Evolutionary conservation across 495 filamentous ascomycete genomes (phyloP).

Genomic region (Hapsidospora chrysogenum): DNA sequence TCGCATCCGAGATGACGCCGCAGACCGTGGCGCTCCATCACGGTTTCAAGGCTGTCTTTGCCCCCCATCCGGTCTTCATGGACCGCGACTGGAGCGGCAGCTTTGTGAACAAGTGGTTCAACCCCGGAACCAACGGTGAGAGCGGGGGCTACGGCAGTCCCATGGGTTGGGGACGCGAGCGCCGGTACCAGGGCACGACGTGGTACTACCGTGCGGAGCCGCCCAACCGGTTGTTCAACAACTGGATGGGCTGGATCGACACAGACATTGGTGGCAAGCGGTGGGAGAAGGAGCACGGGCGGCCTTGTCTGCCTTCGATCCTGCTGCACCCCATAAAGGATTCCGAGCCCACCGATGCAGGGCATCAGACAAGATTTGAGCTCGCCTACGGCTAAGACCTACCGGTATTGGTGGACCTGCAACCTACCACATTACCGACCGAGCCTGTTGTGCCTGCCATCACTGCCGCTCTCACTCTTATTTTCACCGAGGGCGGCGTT

Average conservation of each 20-base stretch:
- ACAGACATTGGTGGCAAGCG: constrained; percentile 28
- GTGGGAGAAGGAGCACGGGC: constrained; percentile 34
- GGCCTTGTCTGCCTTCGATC: constrained; percentile 38
- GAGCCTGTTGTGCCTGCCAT: no score
- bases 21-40: constrained; percentile 48
- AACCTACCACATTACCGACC: no score
- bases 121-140: constrained; percentile 33
- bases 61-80: constrained; percentile 54
- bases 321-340: constrained; percentile 39
- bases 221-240: constrained; percentile 39
- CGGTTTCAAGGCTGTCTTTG: constrained; percentile 53
- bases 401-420: no score
- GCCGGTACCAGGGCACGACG: constrained; percentile 36
- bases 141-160: constrained; percentile 28
- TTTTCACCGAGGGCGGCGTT: no score
- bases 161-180: constrained; percentile 34
- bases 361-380: constrained; percentile 11
- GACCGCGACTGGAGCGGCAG: constrained; percentile 40
- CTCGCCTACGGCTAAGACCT: constrained; percentile 3
- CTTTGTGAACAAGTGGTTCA: constrained; percentile 43
- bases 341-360: constrained; percentile 22
- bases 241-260: constrained; percentile 44
- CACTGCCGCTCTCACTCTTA: no score
- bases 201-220: constrained; percentile 41
- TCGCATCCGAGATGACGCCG: constrained; percentile 56